A percentile compares a stretch with the other conserved stretches of the same genome.
phyloP scores from a whole-genome alignment of 1,284 basidiomycete species.

The Puccinia triticina region DNA sequence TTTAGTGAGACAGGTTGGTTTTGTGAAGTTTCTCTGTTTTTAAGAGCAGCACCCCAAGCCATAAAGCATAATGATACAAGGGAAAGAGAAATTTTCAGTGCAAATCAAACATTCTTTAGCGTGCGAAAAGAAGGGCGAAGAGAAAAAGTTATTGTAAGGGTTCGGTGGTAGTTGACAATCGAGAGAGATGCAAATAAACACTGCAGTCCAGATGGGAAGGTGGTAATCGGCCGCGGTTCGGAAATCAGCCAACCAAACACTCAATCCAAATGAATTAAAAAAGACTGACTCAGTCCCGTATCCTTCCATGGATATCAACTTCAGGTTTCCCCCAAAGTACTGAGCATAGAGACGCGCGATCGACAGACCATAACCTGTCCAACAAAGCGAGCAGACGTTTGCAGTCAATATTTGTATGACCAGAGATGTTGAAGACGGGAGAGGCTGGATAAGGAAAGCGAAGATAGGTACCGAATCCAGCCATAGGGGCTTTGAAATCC shows the following conservation, averaged over 20 bases:
- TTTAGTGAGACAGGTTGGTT: too few species aligned
- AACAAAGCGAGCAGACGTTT: constrained; percentile 37
- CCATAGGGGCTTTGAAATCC: constrained; percentile 98
- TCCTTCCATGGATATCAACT: constrained; percentile 96
- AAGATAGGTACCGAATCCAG: constrained; percentile 74
- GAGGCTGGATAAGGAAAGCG: constrained; percentile 10
- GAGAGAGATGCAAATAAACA: constrained; percentile 60
- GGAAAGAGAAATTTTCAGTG: too few species aligned
- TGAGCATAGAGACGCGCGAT: constrained; percentile 74
- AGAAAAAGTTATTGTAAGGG: constrained; percentile 57
- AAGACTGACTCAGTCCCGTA: constrained; percentile 71
- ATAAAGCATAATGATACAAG: too few species aligned
- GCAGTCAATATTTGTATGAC: neutral
- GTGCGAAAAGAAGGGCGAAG: neutral
- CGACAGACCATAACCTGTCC: constrained; percentile 49
- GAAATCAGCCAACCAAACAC: constrained; percentile 48
- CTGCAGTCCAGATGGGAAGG: neutral
- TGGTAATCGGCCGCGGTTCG: constrained; percentile 36
- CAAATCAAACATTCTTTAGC: too few species aligned
- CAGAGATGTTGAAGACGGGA: neutral
- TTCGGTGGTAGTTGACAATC: constrained; percentile 59
- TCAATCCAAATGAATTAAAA: constrained; percentile 57
- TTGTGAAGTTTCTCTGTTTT: too few species aligned
- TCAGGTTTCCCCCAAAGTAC: constrained; percentile 96
- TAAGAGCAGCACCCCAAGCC: too few species aligned